Evolutionary conservation across 1,284 basidiomycete species (phyloP), one percentile per base, ranked within the genome.

Genomic region (Cutaneotrichosporon sp.): DNA sequence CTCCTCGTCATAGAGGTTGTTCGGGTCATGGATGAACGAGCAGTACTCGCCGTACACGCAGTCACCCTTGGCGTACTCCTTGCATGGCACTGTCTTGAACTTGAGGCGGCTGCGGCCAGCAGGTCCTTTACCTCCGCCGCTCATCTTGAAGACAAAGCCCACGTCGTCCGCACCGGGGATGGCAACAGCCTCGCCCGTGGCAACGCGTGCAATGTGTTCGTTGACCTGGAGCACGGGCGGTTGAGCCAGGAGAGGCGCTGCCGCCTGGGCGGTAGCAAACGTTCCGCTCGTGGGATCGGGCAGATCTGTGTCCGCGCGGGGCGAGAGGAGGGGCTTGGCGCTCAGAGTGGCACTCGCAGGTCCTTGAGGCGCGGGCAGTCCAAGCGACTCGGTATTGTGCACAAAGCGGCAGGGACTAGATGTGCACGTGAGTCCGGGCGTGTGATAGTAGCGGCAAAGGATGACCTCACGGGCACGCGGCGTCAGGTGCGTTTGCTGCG

Each of bases 371-470:
- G 35, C 37, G 13, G 10, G 12, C 4, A 43, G 20, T 3, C 22
- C 22, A 14, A 43, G 15, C 34, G 35, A 21, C 2, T 64, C 61
- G 38, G 74, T 62, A 34, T 65, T 61, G 54, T 76, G 74, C 10
- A 74, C 70, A 55, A 76, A 75, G 41, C 73, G 67, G 56, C 73
- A 77, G n/a, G 75, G 75, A 36, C 69, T 66, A 18, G 72, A 74
- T 18, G 74, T 77, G 52, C 73, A 75, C 14, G 66, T 72, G 40
- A 71, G 54, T 14, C 73, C 72, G 9, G 69, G 67, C 7, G 70
- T 75, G 57, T 73, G 75, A 56, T 74, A 75, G 60, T 72, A 75
- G 50, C 70, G 62, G 54, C 75, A 77, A 14, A 75, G 62, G 42
- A 76, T 73, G 64, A 75, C 49, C 30, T 58, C 53, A n/a, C 39